Percentiles rank a stretch among this genome's conserved stretches.
Evolutionary conservation across 2,329 filamentous ascomycete genomes (phyloP).

Genomic region (Fusarium sp.): DNA sequence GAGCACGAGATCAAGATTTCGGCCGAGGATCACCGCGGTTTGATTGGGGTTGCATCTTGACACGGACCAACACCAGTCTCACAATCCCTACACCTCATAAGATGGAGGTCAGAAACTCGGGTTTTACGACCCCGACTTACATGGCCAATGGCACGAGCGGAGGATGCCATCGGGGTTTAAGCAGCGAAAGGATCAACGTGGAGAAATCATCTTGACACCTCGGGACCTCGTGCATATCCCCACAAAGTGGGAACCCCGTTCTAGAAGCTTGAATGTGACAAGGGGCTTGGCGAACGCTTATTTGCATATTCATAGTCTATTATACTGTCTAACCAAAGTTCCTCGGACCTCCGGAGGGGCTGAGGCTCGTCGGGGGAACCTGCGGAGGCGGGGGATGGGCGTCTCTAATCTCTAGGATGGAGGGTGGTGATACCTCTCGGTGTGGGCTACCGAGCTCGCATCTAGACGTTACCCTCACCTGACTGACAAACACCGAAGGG

Average conservation of each 20-base stretch:
- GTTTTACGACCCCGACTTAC: constrained; percentile 36
- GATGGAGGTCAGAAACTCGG: constrained; percentile 27
- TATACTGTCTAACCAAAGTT: not conserved
- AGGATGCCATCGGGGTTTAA: constrained; percentile 16
- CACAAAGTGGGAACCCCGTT: constrained; percentile 16
- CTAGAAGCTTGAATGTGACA: constrained; percentile 24
- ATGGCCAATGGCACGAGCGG: constrained; percentile 1
- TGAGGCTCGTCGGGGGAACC: constrained; percentile 1
- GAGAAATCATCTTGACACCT: constrained; percentile 8
- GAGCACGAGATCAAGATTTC: constrained; percentile 11
- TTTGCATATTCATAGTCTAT: not conserved
- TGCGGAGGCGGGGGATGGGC: not conserved
- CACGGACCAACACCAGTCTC: constrained; percentile 12
- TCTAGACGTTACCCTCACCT: constrained; percentile 16
- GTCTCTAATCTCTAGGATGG: not conserved
- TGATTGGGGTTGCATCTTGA: constrained; percentile 5
- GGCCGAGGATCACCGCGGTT: not conserved
- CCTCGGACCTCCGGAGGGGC: not conserved
- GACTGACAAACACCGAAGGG: constrained; percentile 12
- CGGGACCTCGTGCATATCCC: constrained; percentile 15
- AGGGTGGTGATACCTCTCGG: constrained; percentile 9
- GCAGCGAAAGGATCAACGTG: constrained; percentile 12
- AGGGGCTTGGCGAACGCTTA: constrained; percentile 12
- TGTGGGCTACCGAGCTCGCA: constrained; percentile 33
- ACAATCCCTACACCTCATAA: not conserved